Evolutionary conservation across 371 early-diverging fungal species (phyloP).

Genomic region (Basidiobolus heterosporus): DNA sequence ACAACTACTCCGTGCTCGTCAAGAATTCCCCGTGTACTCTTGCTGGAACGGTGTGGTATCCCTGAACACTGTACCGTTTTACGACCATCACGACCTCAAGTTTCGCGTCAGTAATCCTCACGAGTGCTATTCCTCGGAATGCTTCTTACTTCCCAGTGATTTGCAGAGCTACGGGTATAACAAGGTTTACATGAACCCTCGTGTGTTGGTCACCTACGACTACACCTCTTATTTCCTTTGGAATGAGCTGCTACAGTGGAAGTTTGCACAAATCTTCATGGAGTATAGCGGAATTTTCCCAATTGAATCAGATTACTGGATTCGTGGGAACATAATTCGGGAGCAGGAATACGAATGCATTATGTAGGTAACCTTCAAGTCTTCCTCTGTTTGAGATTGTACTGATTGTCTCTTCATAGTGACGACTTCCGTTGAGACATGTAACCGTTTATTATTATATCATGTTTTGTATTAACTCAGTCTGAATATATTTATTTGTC

Average conservation of each 20-base stretch:
- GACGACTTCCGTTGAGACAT: too few relatives aligned
- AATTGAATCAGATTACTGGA: too few relatives aligned
- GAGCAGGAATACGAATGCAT: too few relatives aligned
- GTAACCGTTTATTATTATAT: too few relatives aligned
- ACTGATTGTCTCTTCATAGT: too few relatives aligned
- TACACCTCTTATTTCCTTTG: not conserved
- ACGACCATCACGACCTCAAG: not conserved
- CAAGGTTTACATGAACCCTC: not conserved
- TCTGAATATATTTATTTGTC: too few relatives aligned
- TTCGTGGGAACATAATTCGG: too few relatives aligned
- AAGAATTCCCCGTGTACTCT: constrained; percentile 13
- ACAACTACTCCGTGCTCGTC: constrained; percentile 2
- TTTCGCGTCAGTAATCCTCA: not conserved
- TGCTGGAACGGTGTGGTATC: constrained; percentile 17
- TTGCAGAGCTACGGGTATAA: not conserved
- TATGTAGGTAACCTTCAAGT: too few relatives aligned
- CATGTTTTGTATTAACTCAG: too few relatives aligned
- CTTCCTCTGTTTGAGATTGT: too few relatives aligned
- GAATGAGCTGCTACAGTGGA: not conserved
- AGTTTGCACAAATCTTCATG: too few relatives aligned
- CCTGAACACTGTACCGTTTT: constrained; percentile 7
- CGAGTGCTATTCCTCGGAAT: not conserved
- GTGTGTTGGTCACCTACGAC: not conserved
- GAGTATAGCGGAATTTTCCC: too few relatives aligned
- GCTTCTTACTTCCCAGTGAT: not conserved